A percentile compares a stretch with the other conserved stretches of the same genome.
These are phyloP conservation scores for Erodium chrysanthum DNA, from an alignment of 441 rosid genomes.

Conservation along the genomic window DNA sequence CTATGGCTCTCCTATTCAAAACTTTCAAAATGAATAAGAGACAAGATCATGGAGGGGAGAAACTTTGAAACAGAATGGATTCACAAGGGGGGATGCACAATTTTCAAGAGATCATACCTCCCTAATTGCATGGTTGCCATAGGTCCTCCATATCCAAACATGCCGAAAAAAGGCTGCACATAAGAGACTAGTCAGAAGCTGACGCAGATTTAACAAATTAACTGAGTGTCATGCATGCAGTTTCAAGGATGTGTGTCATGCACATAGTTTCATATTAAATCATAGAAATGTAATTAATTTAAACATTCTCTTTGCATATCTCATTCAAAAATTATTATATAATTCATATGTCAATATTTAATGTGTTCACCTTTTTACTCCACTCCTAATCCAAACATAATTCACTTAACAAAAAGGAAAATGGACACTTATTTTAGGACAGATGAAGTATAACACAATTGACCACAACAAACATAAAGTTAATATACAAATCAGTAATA, in stretches of 20 bases:
- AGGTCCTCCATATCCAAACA: slow-evolving; percentile 81
- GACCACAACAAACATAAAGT: not conserved
- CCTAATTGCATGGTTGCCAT: slow-evolving; percentile 67
- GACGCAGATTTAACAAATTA: not conserved
- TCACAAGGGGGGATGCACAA: not conserved
- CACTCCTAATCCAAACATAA: not conserved
- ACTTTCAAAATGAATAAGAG: not conserved
- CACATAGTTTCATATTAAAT: not conserved
- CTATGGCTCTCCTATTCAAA: slow-evolving; percentile 37
- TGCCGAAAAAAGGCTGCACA: slow-evolving; percentile 63
- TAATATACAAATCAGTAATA: not conserved
- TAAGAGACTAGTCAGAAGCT: not conserved
- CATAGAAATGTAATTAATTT: not conserved
- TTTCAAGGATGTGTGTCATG: too few relatives aligned
- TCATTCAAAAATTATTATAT: not conserved
- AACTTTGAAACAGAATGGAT: not conserved
- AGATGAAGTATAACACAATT: not conserved
- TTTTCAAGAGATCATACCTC: slow-evolving; percentile 28
- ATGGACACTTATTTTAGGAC: not conserved
- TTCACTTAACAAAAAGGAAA: not conserved
- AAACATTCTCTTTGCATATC: not conserved
- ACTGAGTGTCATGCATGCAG: not conserved
- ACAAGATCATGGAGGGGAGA: not conserved
- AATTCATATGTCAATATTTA: not conserved
- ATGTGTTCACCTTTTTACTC: not conserved